Evolutionary conservation across 768 basidiomycete species (phyloP), one percentile per base, ranked within the genome.

Genomic region (Tylopilus sp.): DNA sequence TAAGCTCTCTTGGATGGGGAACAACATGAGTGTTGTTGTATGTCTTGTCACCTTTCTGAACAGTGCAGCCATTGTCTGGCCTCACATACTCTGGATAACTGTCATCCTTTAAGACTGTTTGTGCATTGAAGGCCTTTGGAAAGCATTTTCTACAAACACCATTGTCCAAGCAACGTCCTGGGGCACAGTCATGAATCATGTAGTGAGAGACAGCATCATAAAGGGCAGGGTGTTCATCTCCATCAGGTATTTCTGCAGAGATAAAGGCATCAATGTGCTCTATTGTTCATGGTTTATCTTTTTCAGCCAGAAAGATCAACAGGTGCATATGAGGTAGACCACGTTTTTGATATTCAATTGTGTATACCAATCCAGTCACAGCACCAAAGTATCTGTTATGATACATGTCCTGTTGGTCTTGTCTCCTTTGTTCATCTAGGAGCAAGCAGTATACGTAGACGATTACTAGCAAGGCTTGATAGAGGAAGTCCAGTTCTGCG

Each of bases 101-200:
- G 64, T 78, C 64, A 0, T 70, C 67, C 16, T 61, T 67, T 29
- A 78, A 56, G 1, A 55, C 56, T 0, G 79, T 83, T 0, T 47
- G 26, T 2, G 59, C 54, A 13, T 53, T 49, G 38, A 75, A 81
- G 0, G 54, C 4, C 49, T 78, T 78, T 4, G 78, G 79, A 69
- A 65, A 83, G n/a, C 50, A 22, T 53, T 79, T 81, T 2, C 67
- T 61, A 24, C 48, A 49, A 3, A 22, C 21, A 17, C 16, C 6
- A n/a, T 42, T 33, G n/a, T 50, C 48, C 14, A 79, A 72, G 58
- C 78, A 82, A 8, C 43, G 26, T 19, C 40, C 13, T 33, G 55
- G 25, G 53, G 73, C 60, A 56, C 61, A 55, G 0, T 70, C 74
- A 73, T 83, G 80, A 1, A 80, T 60, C 78, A 81, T 81, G n/a